A percentile compares a stretch with the other conserved stretches of the same genome.
Evolutionary conservation across 768 basidiomycete species (phyloP).

Genomic region (Termitomyces sp.): DNA sequence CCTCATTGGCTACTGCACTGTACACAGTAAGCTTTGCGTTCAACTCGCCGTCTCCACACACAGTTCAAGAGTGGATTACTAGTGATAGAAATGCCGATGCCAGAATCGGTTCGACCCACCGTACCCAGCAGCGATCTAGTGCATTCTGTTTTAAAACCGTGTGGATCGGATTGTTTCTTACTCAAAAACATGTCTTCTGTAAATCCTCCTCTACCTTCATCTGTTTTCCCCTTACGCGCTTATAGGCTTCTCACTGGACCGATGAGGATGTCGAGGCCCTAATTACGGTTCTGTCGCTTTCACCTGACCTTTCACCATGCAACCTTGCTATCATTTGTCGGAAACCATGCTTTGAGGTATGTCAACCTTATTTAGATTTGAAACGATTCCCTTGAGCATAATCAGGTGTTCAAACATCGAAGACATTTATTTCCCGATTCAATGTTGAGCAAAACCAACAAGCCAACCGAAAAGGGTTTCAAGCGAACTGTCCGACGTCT

Average conservation of each 20-base stretch:
- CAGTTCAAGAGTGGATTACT: background rate
- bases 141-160: constrained; percentile 16
- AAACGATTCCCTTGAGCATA: background rate
- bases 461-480: background rate
- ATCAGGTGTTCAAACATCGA: constrained; percentile 23
- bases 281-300: constrained; percentile 30
- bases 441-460: background rate
- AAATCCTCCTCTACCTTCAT: background rate
- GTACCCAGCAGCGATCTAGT: constrained; percentile 16
- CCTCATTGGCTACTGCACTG: constrained; percentile 39
- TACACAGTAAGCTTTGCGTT: constrained; percentile 34
- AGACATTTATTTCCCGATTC: constrained; percentile 15
- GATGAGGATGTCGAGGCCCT: constrained; percentile 33
- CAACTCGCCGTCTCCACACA: background rate
- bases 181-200: constrained; percentile 11
- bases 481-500: constrained; percentile 4
- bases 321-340: constrained; percentile 48
- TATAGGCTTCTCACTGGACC: constrained; percentile 29
- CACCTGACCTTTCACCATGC: constrained; percentile 44
- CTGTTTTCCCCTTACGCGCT: background rate
- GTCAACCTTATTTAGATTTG: background rate
- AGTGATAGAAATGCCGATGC: constrained; percentile 25
- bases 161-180: constrained; percentile 29
- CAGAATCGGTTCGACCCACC: constrained; percentile 17
- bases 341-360: constrained; percentile 58